Evolutionary conservation across 2,329 filamentous ascomycete species (phyloP), one percentile per base, ranked within the genome.

Genomic region (Penicillium sp.): DNA sequence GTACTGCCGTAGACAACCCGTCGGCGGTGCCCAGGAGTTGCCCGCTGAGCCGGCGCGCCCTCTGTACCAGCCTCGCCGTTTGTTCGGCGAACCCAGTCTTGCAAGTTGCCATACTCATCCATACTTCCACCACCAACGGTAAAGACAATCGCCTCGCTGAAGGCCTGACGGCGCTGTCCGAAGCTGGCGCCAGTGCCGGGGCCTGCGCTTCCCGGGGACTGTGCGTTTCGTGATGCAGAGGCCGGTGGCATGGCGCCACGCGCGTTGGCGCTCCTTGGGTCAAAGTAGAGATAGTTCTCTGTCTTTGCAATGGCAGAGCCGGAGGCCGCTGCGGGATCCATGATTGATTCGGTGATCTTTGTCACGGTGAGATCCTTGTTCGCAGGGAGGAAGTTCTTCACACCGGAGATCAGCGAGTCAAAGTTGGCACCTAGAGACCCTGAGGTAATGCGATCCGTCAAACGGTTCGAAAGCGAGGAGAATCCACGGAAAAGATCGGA

Each of bases 51-150:
- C 13, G 67, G 63, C 14, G 70, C 69, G 29, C 75, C 76, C 40
- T 78, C 79, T 34, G 75, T 75, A 13, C 85, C 85, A 45, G 81
- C 80, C 45, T 71, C 74, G 39, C 77, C 78, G 47, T 76, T 81
- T 4, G 90, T 92, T 60, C 93, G 83, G 72, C 85, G 86, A 5
- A 93, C 91, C 94, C 94, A 99, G 69, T 97, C 94, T 71, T 96
- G 91, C 70, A 99, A 72, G 73, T 99, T 99, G 18, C 92, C 93
- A 71, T 97, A 99, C 72, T 99, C 94, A 65, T 99, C 94, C 90
- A 99, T 97, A 70, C 92, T 97, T 40, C 94, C 94, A 44, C 95
- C 94, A 4, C 94, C 94, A 3, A 95, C 91, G 0, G 90, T 93
- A 69, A 97, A 96, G n/a, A 96, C 90, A 50, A 96, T 88, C 1